A percentile compares a stretch with the other conserved stretches of the same genome.
Conservation (phyloP, 2,329 filamentous ascomycete species). For the Lasiodiplodia theobromae region DNA sequence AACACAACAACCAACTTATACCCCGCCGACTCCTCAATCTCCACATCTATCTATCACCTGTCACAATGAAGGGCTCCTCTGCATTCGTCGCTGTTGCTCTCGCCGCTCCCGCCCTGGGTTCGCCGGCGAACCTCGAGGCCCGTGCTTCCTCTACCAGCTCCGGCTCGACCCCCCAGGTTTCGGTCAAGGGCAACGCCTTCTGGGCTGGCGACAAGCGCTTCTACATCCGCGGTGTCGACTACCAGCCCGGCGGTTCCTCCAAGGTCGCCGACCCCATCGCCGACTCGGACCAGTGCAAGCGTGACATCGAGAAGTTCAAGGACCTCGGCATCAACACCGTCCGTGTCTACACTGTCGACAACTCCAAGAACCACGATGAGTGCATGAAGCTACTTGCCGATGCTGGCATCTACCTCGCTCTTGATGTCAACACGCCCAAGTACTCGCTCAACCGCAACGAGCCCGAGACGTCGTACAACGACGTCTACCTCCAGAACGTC, state of each 20-base stretch:
- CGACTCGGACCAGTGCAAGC: slow-evolving; percentile 72
- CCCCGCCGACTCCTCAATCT: slow-evolving; percentile 1
- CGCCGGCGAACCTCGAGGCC: slow-evolving; percentile 44
- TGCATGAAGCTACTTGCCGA: slow-evolving; percentile 84
- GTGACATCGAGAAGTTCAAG: slow-evolving; percentile 83
- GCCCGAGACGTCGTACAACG: slow-evolving; percentile 83
- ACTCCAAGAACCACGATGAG: slow-evolving; percentile 78
- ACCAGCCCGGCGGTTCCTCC: slow-evolving; percentile 70
- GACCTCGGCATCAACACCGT: slow-evolving; percentile 88
- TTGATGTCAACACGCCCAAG: slow-evolving; percentile 89
- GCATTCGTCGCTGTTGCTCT: slow-evolving; percentile 56
- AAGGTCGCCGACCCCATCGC: slow-evolving; percentile 76
- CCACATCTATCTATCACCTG: neutral
- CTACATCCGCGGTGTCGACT: slow-evolving; percentile 69
- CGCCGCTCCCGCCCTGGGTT: slow-evolving; percentile 55
- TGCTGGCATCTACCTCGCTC: slow-evolving; percentile 89
- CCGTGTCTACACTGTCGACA: slow-evolving; percentile 92
- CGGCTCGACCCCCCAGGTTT: slow-evolving; percentile 60
- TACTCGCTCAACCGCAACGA: slow-evolving; percentile 85
- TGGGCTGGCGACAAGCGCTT: slow-evolving; percentile 68
- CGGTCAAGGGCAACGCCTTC: slow-evolving; percentile 71
- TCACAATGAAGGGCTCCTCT: slow-evolving; percentile 63
- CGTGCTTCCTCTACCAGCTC: slow-evolving; percentile 48
- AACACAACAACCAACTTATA: neutral
- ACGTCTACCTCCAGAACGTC: slow-evolving; percentile 81